Evolutionary conservation across 176 grass and related monocot genomes (phyloP), one percentile per base, ranked within the genome.

Genomic region (Bothriochloa decipiens): DNA sequence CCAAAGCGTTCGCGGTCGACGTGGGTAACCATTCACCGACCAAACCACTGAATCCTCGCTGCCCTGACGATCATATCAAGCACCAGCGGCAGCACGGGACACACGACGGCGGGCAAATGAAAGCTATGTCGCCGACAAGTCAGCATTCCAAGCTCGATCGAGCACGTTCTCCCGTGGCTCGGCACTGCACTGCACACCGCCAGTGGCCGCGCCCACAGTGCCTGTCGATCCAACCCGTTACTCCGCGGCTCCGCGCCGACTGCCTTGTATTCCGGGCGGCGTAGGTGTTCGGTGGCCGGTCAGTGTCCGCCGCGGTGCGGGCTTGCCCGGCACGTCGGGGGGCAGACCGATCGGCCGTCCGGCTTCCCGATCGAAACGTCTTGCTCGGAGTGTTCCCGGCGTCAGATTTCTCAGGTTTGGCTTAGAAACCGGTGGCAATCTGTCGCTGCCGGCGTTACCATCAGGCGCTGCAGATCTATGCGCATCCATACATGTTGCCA

Each of bases 251-350:
- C n/a, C 53, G 3, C 36, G 4, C 39, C 11, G 57, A 18, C 53
- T 22, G 18, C 28, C 22, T n/a, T 8, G 47, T 14, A 25, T 65
- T 14, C 23, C 28, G 55, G 55, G 55, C 58, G 80, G 46, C 57
- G 75, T 8, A 9, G n/a, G n/a, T 2, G 42, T 88, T 66, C 20
- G 87, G 40, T 88, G 77, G 47, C 81, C 68, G 8, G 87, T 88
- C 81, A 6, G 68, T 17, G 81, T 84, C 81, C 12, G 57, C 35
- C 3, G 40, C 47, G 6, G 47, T 50, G 47, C 77, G 65, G 40
- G 39, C 78, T n/a, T 81, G 43, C 62, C 64, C 40, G 39, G 40
- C 60, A 46, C 40, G 76, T 40, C 40, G 20, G 35, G 58, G 37
- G 57, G 55, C 17, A 50, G 68, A 15, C 8, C 7, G 11, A 23